A percentile compares a stretch with the other conserved stretches of the same genome.
These are phyloP conservation scores for Boletellus emodensis DNA, from an alignment of 768 basidiomycete species.

Conservation along the genomic window DNA sequence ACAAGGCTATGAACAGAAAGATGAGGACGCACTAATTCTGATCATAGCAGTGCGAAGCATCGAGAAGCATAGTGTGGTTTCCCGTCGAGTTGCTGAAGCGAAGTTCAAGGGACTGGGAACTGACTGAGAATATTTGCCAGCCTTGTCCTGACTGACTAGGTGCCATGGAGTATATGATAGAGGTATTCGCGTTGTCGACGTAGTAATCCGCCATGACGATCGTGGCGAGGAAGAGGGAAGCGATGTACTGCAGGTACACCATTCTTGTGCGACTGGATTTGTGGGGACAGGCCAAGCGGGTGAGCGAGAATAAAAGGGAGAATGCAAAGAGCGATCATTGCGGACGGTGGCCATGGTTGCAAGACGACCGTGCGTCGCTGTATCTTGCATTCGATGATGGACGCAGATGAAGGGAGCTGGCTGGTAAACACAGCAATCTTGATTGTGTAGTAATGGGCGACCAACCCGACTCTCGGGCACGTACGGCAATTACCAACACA, in stretches of 20 bases:
- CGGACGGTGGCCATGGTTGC: not conserved
- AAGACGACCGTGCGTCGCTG: not conserved
- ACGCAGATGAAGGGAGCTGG: no score
- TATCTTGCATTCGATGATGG: not conserved
- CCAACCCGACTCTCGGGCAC: not conserved
- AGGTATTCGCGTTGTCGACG: slow-evolving; percentile 22
- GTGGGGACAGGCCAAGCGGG: not conserved
- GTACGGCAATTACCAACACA: not conserved
- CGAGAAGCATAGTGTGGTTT: slow-evolving; percentile 12
- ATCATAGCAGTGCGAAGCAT: slow-evolving; percentile 20
- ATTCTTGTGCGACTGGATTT: not conserved
- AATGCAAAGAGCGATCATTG: not conserved
- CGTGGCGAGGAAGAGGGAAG: slow-evolving; percentile 11
- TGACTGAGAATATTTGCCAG: slow-evolving; percentile 12
- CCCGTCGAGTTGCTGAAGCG: slow-evolving; percentile 17
- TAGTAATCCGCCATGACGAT: slow-evolving; percentile 19
- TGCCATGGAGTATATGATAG: slow-evolving; percentile 16
- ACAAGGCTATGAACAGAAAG: not conserved
- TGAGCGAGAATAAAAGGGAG: not conserved
- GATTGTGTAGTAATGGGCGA: not conserved
- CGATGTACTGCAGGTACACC: slow-evolving; percentile 2
- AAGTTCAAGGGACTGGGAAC: not conserved
- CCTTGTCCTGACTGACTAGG: slow-evolving; percentile 7
- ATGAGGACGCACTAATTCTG: slow-evolving; percentile 22
- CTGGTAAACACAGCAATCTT: not conserved